Evolutionary conservation across 2,329 filamentous ascomycete species (phyloP).

Genomic region (Simplicillium aogashimaense): DNA sequence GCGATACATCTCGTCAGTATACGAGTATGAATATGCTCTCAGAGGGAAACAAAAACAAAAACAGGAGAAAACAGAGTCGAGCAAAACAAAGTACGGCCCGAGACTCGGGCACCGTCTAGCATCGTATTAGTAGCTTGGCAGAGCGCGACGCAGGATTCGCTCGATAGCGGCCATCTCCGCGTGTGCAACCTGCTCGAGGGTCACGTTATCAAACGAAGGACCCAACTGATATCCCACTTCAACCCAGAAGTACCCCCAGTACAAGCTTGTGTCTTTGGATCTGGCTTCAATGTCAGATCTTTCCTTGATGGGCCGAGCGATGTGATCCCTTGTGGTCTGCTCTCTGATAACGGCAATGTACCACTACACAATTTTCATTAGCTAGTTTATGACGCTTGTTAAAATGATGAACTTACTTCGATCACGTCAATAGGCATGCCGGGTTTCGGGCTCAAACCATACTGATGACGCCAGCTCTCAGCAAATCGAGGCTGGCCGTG

Average conservation of each 20-base stretch:
- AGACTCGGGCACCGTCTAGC: too few relatives aligned
- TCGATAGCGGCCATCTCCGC: slow-evolving; percentile 41
- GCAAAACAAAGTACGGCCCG: too few relatives aligned
- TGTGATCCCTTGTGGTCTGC: slow-evolving; percentile 32
- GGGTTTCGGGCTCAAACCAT: slow-evolving; percentile 39
- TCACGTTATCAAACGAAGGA: slow-evolving; percentile 33
- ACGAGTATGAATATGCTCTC: too few relatives aligned
- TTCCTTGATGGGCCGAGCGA: slow-evolving; percentile 28
- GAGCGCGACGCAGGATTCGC: slow-evolving; percentile 32
- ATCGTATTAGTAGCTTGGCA: slow-evolving; percentile 10
- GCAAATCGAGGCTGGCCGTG: slow-evolving; percentile 39
- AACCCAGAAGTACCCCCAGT: slow-evolving; percentile 44
- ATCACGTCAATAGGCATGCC: slow-evolving; percentile 40
- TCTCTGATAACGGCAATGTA: slow-evolving; percentile 47
- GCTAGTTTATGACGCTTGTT: not conserved
- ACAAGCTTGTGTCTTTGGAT: slow-evolving; percentile 24
- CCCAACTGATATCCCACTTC: slow-evolving; percentile 33
- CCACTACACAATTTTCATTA: slow-evolving; percentile 27
- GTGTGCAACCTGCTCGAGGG: slow-evolving; percentile 32
- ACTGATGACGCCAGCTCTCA: slow-evolving; percentile 40
- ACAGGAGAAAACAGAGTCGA: too few relatives aligned
- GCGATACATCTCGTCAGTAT: too few relatives aligned
- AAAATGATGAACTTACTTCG: slow-evolving; percentile 31
- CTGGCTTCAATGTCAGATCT: slow-evolving; percentile 25
- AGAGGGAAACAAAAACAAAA: too few relatives aligned